Evolutionary conservation across 768 basidiomycete species (phyloP), one percentile per base, ranked within the genome.

Genomic region (Trametes elegans): DNA sequence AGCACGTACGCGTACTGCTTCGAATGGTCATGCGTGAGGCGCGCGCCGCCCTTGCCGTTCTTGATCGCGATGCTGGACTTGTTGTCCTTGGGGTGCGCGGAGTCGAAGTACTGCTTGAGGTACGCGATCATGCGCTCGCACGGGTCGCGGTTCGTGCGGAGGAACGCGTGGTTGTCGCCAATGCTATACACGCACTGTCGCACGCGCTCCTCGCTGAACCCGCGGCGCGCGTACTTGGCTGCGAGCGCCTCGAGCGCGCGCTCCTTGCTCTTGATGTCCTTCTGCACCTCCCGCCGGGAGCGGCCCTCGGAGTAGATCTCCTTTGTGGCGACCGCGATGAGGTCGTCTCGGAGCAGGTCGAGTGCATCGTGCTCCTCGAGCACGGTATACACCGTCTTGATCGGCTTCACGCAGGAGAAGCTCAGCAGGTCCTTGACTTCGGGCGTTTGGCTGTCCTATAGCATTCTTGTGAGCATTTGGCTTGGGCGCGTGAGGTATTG

Each of bases 91-190:
- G 83, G 76, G 46, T 85, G 79, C 2, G 84, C 84, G 5, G 91
- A 80, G 59, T 92, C 81, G 78, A 92, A 93, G 64, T 87, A 78
- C 56, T 84, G 72, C 67, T 88, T 89, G 60, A 93, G 73, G 64
- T 85, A 88, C 3, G 62, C 66, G 48, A 93, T 93, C 88, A 93
- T 88, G 53, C 79, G 78, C 55, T 93, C 90, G 71, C 91, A 93
- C 43, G 91, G 91, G 66, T 93, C 91, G 34, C 91, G 88, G 61
- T 93, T 93, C 50, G 81, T 82, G 26, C 91, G 82, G 59, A 93
- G 71, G 77, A 93, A 93, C 10, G 91, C 88, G 65, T 93, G 89
- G 64, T 93, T 93, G 69, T 93, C 91, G 2, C 91, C 91, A 46
- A 93, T 92, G 62, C 87, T 89, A 68, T 93, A 93, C 45, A 93